Percentiles rank a stretch among this genome's conserved stretches.
These are phyloP conservation scores for Litsea cubeba DNA, from an alignment of 164 flowering plant genomes.

Conservation along the genomic window DNA sequence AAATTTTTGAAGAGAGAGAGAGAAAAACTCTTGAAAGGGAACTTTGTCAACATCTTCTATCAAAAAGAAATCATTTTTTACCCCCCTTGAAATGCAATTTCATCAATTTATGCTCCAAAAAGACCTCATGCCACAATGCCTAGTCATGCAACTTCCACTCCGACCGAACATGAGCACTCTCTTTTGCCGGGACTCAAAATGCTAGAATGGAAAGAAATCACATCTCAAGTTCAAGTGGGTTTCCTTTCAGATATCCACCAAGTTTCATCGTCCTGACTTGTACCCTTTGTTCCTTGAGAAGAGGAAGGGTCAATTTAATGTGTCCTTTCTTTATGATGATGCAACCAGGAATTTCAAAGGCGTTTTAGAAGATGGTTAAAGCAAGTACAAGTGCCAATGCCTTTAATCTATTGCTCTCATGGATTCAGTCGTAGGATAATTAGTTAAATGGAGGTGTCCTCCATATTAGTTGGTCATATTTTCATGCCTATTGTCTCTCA, in stretches of 20 bases:
- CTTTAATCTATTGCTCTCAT: not conserved
- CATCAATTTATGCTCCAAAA: too few relatives aligned
- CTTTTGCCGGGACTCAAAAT: not conserved
- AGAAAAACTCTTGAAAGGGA: too few relatives aligned
- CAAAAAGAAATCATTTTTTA: too few relatives aligned
- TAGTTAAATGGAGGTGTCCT: not conserved
- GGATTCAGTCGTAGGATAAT: not conserved
- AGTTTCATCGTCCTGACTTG: constrained; percentile 3
- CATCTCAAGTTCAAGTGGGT: not conserved
- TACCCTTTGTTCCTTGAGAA: constrained; percentile 24
- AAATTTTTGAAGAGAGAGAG: too few relatives aligned
- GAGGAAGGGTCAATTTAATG: constrained; percentile 27
- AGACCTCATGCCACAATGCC: too few relatives aligned
- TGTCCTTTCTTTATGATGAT: not conserved
- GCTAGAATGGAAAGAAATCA: not conserved
- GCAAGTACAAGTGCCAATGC: constrained; percentile 12
- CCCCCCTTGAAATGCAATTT: too few relatives aligned
- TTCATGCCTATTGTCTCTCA: not conserved
- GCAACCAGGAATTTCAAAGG: constrained; percentile 3
- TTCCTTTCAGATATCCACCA: constrained; percentile 35
- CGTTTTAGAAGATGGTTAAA: constrained; percentile 19
- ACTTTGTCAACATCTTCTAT: too few relatives aligned
- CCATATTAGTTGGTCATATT: constrained; percentile 1
- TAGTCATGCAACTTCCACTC: not conserved
- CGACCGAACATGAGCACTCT: not conserved